Percentiles rank a stretch among this genome's conserved stretches.
phyloP scores from a whole-genome alignment of 192 early-diverging fungal genomes.

The Umbelopsis isabellina region DNA sequence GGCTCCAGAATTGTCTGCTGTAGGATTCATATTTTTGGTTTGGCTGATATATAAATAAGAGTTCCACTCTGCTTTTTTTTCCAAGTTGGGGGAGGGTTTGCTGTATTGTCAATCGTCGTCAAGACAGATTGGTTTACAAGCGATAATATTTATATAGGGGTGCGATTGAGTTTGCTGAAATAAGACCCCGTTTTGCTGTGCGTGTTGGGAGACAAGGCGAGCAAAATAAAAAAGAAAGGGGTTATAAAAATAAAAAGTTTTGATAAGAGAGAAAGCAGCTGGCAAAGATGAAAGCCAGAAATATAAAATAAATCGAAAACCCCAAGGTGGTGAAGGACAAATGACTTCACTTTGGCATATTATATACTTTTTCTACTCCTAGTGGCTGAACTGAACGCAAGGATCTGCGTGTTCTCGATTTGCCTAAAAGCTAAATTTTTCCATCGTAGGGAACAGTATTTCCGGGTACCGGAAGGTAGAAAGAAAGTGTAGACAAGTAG shows the following conservation, averaged over 20 bases:
- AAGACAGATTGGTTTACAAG: too few species aligned
- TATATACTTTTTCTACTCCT: neutral
- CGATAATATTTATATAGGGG: too few species aligned
- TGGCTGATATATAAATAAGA: too few species aligned
- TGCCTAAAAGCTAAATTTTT: neutral
- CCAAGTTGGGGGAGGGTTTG: too few species aligned
- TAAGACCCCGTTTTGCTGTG: too few species aligned
- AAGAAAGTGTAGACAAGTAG: too few species aligned
- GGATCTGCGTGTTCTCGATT: neutral
- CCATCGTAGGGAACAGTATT: neutral
- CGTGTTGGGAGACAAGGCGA: neutral
- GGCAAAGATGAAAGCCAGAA: neutral
- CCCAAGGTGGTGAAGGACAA: constrained; percentile 22
- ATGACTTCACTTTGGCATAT: constrained; percentile 12
- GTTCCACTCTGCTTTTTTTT: too few species aligned
- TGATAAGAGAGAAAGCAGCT: too few species aligned
- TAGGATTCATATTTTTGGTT: neutral
- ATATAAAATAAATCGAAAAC: neutral
- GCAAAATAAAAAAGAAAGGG: neutral
- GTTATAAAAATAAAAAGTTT: neutral
- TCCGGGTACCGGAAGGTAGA: neutral
- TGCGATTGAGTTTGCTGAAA: too few species aligned
- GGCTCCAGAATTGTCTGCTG: neutral
- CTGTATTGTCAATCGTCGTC: too few species aligned
- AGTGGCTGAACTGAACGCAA: neutral